phyloP scores from a whole-genome alignment of 352 stramenopile species.

The Stephanocyclus meneghinianus region DNA sequence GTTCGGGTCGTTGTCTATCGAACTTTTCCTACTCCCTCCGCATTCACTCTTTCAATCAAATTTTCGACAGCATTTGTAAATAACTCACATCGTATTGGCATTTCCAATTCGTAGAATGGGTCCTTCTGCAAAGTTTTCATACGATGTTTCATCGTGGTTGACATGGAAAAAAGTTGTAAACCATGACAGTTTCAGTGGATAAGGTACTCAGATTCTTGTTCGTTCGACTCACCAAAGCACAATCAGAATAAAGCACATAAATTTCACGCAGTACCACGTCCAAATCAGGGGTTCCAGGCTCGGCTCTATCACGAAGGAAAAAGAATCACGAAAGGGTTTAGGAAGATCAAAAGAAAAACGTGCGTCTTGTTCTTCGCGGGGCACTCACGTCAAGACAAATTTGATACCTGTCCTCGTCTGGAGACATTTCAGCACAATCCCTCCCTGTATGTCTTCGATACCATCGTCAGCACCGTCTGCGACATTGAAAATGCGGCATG shows the following conservation, averaged over 20 bases:
- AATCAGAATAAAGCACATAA: constrained; percentile 81
- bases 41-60: constrained; percentile 58
- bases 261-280: constrained; percentile 74
- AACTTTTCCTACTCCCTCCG: not conserved
- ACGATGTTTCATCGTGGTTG: not conserved
- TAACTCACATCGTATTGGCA: constrained; percentile 81
- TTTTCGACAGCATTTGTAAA: constrained; percentile 75
- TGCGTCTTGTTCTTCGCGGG: not conserved
- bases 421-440: constrained; percentile 60
- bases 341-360: not conserved
- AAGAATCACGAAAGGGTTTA: constrained; percentile 9
- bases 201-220: not conserved
- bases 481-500: not conserved
- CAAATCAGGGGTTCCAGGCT: constrained; percentile 65
- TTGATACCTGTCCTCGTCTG: constrained; percentile 82
- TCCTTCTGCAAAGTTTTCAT: constrained; percentile 61
- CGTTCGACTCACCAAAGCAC: constrained; percentile 54
- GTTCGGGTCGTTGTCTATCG: not conserved
- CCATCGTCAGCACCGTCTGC: constrained; percentile 76
- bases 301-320: constrained; percentile 48
- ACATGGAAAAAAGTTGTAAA: constrained; percentile 3
- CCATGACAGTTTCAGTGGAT: not conserved
- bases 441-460: constrained; percentile 81
- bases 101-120: constrained; percentile 84
- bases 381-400: constrained; percentile 81